These are phyloP conservation scores for Arbutus unedo DNA, from an alignment of 148 eudicot species.

Conservation along the genomic window DNA sequence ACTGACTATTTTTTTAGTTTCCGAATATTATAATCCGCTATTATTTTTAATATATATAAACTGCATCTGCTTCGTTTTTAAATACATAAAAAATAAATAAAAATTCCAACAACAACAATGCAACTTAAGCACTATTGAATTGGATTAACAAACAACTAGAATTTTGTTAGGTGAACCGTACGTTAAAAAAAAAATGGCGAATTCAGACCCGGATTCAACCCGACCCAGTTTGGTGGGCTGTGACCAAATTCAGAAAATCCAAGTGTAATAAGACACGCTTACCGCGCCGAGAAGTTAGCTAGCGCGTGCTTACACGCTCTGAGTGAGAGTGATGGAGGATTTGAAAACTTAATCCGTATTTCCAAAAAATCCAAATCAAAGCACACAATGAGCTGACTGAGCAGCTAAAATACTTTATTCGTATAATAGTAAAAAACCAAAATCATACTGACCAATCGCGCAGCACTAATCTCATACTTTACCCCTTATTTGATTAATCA, in stretches of 20 bases:
- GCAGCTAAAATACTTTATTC: slow-evolving; percentile 8
- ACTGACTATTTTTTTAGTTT: too few species aligned
- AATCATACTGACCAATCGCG: background rate
- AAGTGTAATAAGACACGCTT: background rate
- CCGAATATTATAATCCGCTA: too few species aligned
- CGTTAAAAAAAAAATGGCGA: background rate
- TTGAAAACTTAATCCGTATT: background rate
- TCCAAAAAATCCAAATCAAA: background rate
- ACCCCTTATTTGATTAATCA: background rate
- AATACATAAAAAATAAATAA: too few species aligned
- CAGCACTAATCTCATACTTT: background rate
- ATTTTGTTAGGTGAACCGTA: background rate
- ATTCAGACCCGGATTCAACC: background rate
- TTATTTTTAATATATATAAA: too few species aligned
- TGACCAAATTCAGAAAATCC: background rate
- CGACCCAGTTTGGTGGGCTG: background rate
- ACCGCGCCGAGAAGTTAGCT: background rate
- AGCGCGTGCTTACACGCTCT: background rate
- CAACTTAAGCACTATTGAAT: background rate
- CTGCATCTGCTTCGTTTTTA: too few species aligned
- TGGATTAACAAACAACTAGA: background rate
- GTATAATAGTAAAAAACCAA: background rate
- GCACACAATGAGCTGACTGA: background rate
- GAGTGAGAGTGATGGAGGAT: background rate
- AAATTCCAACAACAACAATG: too few species aligned